Conservation (phyloP, 2,329 filamentous ascomycete genomes). For the Pseudogymnoascus sp. region DNA sequence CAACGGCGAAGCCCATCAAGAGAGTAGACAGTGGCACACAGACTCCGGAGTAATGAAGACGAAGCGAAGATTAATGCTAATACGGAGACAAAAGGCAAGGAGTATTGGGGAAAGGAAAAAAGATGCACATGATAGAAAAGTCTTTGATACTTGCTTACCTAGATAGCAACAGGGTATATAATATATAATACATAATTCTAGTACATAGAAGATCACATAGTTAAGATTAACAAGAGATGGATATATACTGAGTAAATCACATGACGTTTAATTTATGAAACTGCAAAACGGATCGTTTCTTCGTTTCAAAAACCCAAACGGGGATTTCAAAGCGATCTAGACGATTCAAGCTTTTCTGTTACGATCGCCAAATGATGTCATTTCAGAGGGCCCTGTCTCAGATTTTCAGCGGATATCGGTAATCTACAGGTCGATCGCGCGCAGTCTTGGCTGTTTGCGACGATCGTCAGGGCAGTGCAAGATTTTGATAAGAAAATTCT, state of each 20-base stretch:
- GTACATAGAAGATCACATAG: not conserved
- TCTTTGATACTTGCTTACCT: not conserved
- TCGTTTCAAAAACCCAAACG: not conserved
- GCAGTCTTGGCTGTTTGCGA: not conserved
- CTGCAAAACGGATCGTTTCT: not conserved
- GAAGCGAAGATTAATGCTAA: not conserved
- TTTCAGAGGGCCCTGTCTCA: not conserved
- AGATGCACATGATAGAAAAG: not conserved
- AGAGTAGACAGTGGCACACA: not conserved
- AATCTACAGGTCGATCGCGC: not conserved
- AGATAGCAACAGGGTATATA: not conserved
- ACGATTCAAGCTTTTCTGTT: not conserved
- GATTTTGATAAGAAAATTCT: not conserved
- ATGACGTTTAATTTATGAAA: not conserved
- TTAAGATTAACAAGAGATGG: not conserved
- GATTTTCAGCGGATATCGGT: not conserved
- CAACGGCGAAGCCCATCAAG: not conserved
- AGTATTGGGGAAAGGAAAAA: not conserved
- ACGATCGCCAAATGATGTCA: not conserved
- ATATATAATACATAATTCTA: not conserved
- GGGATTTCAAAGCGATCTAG: not conserved
- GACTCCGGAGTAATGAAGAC: not conserved
- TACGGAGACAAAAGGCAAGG: not conserved
- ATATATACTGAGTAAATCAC: not conserved
- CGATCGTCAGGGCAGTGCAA: slow-evolving; percentile 1